A percentile compares a stretch with the other conserved stretches of the same genome.
Conservation (phyloP, 352 stramenopile species). For the Pelagophyceae sp. region DNA sequence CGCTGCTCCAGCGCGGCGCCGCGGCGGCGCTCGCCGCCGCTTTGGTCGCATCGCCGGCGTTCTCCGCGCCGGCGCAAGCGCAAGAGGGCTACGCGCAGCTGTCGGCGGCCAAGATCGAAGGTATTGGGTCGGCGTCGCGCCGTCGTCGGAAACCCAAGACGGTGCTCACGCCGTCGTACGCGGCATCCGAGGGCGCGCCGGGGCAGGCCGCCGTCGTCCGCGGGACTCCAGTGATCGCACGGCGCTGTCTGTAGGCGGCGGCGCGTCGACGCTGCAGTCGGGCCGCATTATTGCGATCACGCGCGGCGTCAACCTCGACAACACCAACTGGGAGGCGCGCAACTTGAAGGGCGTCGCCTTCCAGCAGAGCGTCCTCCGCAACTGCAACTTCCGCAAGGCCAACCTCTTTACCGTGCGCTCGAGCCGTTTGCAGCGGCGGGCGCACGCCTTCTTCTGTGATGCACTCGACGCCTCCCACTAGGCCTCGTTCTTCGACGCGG, state of each 20-base stretch:
- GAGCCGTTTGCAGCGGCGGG: too few species aligned
- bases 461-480: too few species aligned
- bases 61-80: background rate
- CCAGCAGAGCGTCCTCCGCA: slow-evolving; percentile 15
- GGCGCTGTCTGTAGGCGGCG: too few species aligned
- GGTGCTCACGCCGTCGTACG: too few species aligned
- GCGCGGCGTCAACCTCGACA: slow-evolving; percentile 19
- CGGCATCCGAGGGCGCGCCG: too few species aligned
- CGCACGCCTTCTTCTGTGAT: too few species aligned
- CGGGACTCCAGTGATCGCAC: too few species aligned
- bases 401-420: too few species aligned
- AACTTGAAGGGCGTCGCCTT: slow-evolving; percentile 19
- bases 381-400: slow-evolving; percentile 15
- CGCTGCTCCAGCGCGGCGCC: too few species aligned
- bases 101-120: slow-evolving; percentile 3
- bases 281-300: slow-evolving; percentile 17
- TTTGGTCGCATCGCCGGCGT: background rate
- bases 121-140: background rate
- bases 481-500: slow-evolving; percentile 18
- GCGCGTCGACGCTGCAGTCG: slow-evolving; percentile 12
- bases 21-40: background rate
- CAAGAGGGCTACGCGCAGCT: background rate
- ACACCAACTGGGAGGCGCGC: slow-evolving; percentile 4
- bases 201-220: too few species aligned
- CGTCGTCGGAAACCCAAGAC: too few species aligned